These are phyloP conservation scores for Ambrosia artemisiifolia DNA, from an alignment of 129 eudicot genomes.

Conservation along the genomic window DNA sequence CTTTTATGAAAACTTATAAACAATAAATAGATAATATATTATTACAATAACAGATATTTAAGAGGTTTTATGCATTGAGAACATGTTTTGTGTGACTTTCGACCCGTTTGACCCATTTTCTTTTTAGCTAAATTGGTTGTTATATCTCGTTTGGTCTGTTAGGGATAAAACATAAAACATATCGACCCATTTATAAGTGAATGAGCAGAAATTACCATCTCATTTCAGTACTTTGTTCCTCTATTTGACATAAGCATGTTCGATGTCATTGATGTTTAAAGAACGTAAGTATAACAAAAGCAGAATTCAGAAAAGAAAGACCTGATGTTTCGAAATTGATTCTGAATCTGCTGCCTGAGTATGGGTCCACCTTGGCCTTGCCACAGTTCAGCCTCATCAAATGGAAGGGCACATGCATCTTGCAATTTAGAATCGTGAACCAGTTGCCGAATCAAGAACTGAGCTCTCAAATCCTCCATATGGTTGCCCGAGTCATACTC, in stretches of 20 bases:
- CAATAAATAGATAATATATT: background rate
- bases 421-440: conserved; percentile 73
- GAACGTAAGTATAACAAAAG: background rate
- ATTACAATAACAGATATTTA: background rate
- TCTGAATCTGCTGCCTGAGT: conserved; percentile 79
- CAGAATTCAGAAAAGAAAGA: conserved; percentile 3
- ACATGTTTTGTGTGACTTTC: background rate
- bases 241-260: background rate
- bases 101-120: background rate
- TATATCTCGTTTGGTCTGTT: background rate
- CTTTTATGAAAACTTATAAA: background rate
- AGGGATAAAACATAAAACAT: background rate
- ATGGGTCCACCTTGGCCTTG: conserved; percentile 93
- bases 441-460: conserved; percentile 59
- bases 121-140: background rate
- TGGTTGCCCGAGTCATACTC: conserved; percentile 90
- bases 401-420: conserved; percentile 94
- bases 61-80: background rate
- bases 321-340: conserved; percentile 90
- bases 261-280: background rate
- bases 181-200: background rate
- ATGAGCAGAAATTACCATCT: background rate
- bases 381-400: conserved; percentile 92
- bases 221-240: background rate
- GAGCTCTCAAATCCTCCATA: conserved; percentile 79